Conservation (phyloP, 805 yeast species). For the Candida stauntonica region DNA sequence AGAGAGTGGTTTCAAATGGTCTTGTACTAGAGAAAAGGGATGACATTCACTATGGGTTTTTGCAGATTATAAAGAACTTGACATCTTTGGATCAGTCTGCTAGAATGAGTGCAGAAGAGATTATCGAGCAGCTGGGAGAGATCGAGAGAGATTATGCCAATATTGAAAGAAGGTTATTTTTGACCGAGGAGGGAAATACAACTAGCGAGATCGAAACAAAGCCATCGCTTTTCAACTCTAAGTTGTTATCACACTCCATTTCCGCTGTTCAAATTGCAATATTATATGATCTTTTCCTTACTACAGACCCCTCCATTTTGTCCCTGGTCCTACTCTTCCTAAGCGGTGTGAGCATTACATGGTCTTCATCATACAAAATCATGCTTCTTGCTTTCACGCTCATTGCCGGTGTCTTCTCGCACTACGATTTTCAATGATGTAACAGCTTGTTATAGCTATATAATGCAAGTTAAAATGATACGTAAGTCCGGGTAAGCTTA, state of each 20-base stretch:
- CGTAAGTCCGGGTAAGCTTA: no score
- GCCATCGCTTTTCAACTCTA: background rate
- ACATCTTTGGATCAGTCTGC: slow-evolving; percentile 31
- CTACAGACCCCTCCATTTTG: background rate
- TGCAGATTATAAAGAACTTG: slow-evolving; percentile 36
- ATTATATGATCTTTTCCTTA: background rate
- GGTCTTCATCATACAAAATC: no score
- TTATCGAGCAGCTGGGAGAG: slow-evolving; percentile 30
- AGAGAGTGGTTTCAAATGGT: slow-evolving; percentile 29
- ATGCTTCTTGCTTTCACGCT: no score
- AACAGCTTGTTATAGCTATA: background rate
- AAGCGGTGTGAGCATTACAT: background rate
- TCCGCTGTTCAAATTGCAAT: background rate
- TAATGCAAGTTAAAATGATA: no score
- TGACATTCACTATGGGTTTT: slow-evolving; percentile 28
- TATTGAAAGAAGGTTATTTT: slow-evolving; percentile 2
- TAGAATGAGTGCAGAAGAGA: slow-evolving; percentile 42
- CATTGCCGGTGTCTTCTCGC: no score
- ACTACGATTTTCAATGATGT: no score
- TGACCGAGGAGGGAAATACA: background rate
- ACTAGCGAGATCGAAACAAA: background rate
- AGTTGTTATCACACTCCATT: background rate
- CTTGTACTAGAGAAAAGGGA: slow-evolving; percentile 17
- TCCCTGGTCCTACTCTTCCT: background rate
- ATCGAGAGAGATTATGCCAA: slow-evolving; percentile 6